Conservation (phyloP, 2,329 filamentous ascomycete genomes). For the Rhynchosporium graminicola region DNA sequence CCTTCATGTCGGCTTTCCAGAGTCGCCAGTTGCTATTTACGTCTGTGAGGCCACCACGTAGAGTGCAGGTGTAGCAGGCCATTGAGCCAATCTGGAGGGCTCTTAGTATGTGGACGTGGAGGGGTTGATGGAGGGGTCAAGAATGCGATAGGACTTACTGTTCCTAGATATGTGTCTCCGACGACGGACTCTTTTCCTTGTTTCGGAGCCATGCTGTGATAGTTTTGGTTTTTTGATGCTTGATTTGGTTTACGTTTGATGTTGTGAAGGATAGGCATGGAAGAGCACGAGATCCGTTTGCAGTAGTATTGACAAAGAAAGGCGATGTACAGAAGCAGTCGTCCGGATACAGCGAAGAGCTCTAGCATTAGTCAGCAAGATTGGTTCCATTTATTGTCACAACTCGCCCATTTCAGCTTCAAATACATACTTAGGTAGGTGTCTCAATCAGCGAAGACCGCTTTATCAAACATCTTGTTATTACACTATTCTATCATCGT, state of each 20-base stretch:
- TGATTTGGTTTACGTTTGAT: not conserved
- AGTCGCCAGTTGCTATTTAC: slow-evolving; percentile 17
- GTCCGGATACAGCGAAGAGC: too few relatives aligned
- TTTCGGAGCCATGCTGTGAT: not conserved
- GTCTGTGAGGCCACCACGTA: slow-evolving; percentile 17
- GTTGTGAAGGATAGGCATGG: too few relatives aligned
- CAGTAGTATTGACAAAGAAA: too few relatives aligned
- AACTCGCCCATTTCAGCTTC: too few relatives aligned
- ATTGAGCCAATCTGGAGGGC: slow-evolving; percentile 5
- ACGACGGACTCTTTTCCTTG: not conserved
- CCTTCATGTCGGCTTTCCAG: slow-evolving; percentile 22
- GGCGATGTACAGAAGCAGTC: too few relatives aligned
- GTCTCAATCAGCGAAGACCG: too few relatives aligned
- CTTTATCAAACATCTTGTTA: too few relatives aligned
- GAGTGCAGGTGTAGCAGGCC: slow-evolving; percentile 15
- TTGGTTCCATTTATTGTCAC: too few relatives aligned
- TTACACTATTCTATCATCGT: too few relatives aligned
- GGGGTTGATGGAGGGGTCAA: not conserved
- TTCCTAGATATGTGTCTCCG: slow-evolving; percentile 7
- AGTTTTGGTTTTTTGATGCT: not conserved
- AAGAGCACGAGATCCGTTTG: too few relatives aligned
- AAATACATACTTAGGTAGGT: too few relatives aligned
- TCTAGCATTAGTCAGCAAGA: too few relatives aligned
- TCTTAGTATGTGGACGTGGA: not conserved
- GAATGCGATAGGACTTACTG: not conserved